phyloP scores from a whole-genome alignment of 805 yeast genomes.

The Metschnikowia corniflorae region DNA sequence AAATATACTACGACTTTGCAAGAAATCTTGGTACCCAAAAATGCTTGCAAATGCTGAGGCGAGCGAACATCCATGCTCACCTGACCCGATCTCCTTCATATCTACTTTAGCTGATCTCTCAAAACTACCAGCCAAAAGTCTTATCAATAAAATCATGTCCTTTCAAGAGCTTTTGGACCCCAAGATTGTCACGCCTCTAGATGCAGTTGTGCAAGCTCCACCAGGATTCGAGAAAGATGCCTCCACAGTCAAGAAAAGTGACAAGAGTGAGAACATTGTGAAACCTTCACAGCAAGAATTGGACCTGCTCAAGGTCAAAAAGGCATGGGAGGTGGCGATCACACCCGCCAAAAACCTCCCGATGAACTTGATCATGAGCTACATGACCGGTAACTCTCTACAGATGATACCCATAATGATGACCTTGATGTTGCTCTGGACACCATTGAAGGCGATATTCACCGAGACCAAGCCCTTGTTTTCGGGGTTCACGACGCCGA shows the following conservation, averaged over 20 bases:
- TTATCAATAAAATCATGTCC: conserved; percentile 5
- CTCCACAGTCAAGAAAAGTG: conserved; percentile 2
- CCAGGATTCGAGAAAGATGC: conserved; percentile 17
- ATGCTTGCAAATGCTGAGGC: too few species aligned
- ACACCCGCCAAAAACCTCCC: conserved; percentile 84
- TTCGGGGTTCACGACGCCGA: conserved; percentile 39
- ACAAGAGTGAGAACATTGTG: conserved; percentile 3
- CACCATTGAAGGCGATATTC: conserved; percentile 71
- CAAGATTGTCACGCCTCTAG: conserved; percentile 6
- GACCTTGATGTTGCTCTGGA: conserved; percentile 78
- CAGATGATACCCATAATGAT: conserved; percentile 90
- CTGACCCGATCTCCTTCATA: too few species aligned
- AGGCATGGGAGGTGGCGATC: conserved; percentile 83
- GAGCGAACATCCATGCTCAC: too few species aligned
- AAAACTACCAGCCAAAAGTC: too few species aligned
- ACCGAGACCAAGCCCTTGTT: conserved; percentile 55
- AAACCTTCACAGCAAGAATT: conserved; percentile 22
- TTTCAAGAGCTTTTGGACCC: conserved; percentile 14
- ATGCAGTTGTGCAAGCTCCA: conserved; percentile 14
- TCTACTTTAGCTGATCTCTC: too few species aligned
- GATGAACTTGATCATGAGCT: conserved; percentile 85
- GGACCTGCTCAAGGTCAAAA: conserved; percentile 47
- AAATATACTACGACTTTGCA: too few species aligned
- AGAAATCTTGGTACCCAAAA: too few species aligned
- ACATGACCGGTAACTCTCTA: conserved; percentile 86